Percentiles rank a stretch among this genome's conserved stretches.
These are phyloP conservation scores for Citrus mangshanensis DNA, from an alignment of 345 rosid species.

Conservation along the genomic window DNA sequence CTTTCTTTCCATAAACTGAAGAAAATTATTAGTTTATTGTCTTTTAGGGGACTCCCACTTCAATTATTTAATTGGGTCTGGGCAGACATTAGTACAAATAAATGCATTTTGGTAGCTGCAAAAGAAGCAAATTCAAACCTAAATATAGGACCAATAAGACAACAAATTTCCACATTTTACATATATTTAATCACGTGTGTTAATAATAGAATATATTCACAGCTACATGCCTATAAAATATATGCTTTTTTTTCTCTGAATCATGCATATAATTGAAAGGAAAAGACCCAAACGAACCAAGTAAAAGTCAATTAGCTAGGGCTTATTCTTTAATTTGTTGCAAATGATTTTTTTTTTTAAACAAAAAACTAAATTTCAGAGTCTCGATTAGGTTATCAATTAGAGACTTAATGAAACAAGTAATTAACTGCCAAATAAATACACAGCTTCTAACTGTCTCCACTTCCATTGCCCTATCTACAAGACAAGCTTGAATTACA, in stretches of 20 bases:
- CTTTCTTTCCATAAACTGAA: not conserved
- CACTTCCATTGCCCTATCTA: slow-evolving; percentile 4
- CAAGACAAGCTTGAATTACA: slow-evolving; percentile 18
- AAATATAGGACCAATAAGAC: not conserved
- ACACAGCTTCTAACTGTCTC: slow-evolving; percentile 22
- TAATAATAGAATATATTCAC: not conserved
- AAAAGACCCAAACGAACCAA: not conserved
- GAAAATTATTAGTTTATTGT: not conserved
- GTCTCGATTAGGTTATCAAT: slow-evolving; percentile 36
- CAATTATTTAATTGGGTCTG: not conserved
- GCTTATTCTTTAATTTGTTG: slow-evolving; percentile 12
- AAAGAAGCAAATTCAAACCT: not conserved
- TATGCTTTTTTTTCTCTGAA: not conserved
- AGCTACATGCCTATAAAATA: not conserved
- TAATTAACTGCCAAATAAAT: not conserved
- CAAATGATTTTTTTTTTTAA: not conserved
- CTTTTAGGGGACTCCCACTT: not conserved
- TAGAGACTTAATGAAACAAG: slow-evolving; percentile 18
- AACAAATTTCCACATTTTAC: not conserved
- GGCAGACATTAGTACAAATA: not conserved
- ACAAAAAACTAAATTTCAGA: not conserved
- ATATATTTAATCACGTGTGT: not conserved
- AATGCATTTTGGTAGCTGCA: not conserved
- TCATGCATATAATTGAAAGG: not conserved
- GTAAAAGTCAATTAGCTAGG: slow-evolving; percentile 16